These are phyloP conservation scores for Nitzschia inconspicua DNA, from an alignment of 108 stramenopile species.

Conservation along the genomic window DNA sequence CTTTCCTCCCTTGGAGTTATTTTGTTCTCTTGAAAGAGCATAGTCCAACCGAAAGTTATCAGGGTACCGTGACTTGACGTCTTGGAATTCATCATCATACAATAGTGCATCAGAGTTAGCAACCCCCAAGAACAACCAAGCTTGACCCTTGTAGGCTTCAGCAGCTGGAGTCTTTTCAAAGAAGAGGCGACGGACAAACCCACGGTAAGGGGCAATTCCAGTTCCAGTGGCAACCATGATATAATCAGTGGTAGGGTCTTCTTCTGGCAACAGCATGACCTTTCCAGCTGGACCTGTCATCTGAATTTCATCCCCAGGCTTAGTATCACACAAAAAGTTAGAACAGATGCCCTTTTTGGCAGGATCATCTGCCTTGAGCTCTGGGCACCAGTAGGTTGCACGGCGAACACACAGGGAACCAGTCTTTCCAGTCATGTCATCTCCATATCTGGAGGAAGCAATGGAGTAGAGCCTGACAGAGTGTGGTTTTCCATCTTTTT, in stretches of 20 bases:
- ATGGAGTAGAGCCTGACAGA: slow-evolving; percentile 96
- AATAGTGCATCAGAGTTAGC: slow-evolving; percentile 95
- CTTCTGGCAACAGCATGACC: slow-evolving; percentile 98
- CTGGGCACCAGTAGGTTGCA: slow-evolving; percentile 94
- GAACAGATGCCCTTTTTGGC: slow-evolving; percentile 99
- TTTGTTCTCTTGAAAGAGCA: slow-evolving; percentile 92
- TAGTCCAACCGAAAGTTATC: slow-evolving; percentile 94
- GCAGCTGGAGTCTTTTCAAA: slow-evolving; percentile 92
- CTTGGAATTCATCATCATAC: slow-evolving; percentile 97
- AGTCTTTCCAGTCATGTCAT: slow-evolving; percentile 96
- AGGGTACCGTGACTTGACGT: slow-evolving; percentile 76
- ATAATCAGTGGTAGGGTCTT: slow-evolving; percentile 89
- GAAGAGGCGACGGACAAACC: slow-evolving; percentile 95
- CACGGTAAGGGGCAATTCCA: slow-evolving; percentile 97
- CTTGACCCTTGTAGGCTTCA: slow-evolving; percentile 88
- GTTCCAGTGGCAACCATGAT: slow-evolving; percentile 99
- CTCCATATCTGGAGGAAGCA: slow-evolving; percentile 96
- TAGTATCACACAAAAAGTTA: slow-evolving; percentile 96
- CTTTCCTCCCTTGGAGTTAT: slow-evolving; percentile 93
- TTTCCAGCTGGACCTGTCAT: slow-evolving; percentile 97
- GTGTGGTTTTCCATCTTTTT: slow-evolving; percentile 97
- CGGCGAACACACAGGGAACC: slow-evolving; percentile 96
- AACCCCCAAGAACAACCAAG: slow-evolving; percentile 98
- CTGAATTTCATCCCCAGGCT: slow-evolving; percentile 82
- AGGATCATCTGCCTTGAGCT: slow-evolving; percentile 93